Evolutionary conservation across 345 rosid species (phyloP).

Genomic region (Aquilaria malaccensis): DNA sequence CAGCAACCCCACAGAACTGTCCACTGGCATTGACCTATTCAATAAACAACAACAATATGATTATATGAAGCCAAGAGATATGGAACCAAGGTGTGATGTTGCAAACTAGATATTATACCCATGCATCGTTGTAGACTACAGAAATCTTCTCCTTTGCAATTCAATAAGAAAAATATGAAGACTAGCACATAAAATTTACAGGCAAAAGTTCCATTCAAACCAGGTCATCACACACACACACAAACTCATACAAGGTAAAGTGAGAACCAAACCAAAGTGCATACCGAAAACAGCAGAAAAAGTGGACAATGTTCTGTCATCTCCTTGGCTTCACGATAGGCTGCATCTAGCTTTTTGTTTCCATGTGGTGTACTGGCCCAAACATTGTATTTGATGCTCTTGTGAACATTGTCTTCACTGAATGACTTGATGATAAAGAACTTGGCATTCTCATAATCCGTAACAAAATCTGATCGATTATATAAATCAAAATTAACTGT

Average conservation of each 20-base stretch:
- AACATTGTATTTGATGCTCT: constrained; percentile 59
- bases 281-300: constrained; percentile 63
- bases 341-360: constrained; percentile 60
- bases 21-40: constrained; percentile 73
- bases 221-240: background rate
- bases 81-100: too few relatives aligned
- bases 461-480: constrained; percentile 43
- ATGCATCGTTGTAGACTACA: too few relatives aligned
- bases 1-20: constrained; percentile 70
- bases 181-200: background rate
- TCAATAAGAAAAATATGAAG: background rate
- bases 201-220: background rate
- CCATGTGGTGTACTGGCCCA: constrained; percentile 88
- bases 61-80: too few relatives aligned
- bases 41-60: background rate
- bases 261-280: constrained; percentile 1
- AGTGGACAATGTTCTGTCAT: constrained; percentile 44
- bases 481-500: constrained; percentile 29
- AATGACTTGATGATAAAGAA: constrained; percentile 70
- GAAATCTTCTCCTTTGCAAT: too few relatives aligned
- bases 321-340: constrained; percentile 51
- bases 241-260: background rate
- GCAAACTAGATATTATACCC: too few relatives aligned
- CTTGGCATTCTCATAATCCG: constrained; percentile 50
- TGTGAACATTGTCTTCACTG: constrained; percentile 78